phyloP scores from a whole-genome alignment of 2,329 filamentous ascomycete species.

The Hawksworthiomyces lignivorus region DNA sequence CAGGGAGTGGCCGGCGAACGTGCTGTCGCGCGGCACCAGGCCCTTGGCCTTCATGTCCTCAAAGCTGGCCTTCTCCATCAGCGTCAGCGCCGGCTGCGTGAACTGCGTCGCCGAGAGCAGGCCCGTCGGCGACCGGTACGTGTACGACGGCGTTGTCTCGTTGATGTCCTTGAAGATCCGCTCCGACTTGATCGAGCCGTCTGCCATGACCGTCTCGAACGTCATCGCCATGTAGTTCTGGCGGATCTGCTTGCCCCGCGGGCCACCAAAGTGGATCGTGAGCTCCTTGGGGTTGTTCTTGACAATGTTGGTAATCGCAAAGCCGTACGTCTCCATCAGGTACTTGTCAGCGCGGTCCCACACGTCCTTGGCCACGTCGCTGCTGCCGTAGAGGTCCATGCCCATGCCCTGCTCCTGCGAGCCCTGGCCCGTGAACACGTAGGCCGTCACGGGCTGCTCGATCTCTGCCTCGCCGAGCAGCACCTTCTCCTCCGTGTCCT shows the following conservation, averaged over 20 bases:
- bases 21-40: conserved; percentile 90
- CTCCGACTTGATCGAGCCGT: conserved; percentile 93
- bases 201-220: conserved; percentile 91
- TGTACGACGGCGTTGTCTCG: conserved; percentile 90
- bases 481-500: conserved; percentile 94
- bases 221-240: conserved; percentile 99
- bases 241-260: conserved; percentile 91
- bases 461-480: conserved; percentile 92
- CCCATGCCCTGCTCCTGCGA: conserved; percentile 99
- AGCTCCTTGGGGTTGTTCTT: conserved; percentile 99
- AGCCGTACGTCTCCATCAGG: conserved; percentile 97
- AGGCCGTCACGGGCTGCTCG: conserved; percentile 92
- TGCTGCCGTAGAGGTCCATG: conserved; percentile 96
- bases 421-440: conserved; percentile 96
- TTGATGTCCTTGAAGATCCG: conserved; percentile 98
- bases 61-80: conserved; percentile 99
- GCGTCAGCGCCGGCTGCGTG: conserved; percentile 90
- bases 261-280: conserved; percentile 95
- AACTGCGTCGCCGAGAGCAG: conserved; percentile 96
- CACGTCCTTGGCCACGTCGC: conserved; percentile 88
- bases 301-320: conserved; percentile 97
- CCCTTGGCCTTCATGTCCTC: conserved; percentile 99
- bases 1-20: conserved; percentile 93
- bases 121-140: conserved; percentile 90
- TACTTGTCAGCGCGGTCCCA: conserved; percentile 98